Evolutionary conservation across 1,284 basidiomycete species (phyloP).

Genomic region (Pseudozyma thailandica): DNA sequence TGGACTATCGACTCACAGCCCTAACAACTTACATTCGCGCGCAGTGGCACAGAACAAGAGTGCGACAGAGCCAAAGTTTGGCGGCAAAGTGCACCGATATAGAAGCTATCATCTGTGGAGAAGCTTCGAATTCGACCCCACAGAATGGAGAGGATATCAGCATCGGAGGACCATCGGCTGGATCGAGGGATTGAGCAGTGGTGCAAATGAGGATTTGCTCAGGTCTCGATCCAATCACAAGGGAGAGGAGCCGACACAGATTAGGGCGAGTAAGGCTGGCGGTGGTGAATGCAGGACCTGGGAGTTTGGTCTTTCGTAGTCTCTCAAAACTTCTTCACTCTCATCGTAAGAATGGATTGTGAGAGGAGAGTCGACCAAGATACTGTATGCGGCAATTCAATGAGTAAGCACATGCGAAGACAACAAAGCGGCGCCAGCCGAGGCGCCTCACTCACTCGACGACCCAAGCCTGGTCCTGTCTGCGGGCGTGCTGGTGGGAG

Average conservation of each 20-base stretch:
- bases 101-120: conserved; percentile 76
- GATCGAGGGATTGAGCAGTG: conserved; percentile 66
- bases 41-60: conserved; percentile 7
- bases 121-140: conserved; percentile 83
- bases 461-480: too few relatives aligned
- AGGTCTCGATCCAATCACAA: conserved; percentile 19
- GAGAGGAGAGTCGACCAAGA: too few relatives aligned
- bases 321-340: too few relatives aligned
- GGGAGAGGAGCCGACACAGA: neutral
- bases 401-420: too few relatives aligned
- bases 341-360: too few relatives aligned
- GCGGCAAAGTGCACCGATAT: conserved; percentile 73
- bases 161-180: conserved; percentile 90
- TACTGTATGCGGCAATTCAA: too few relatives aligned
- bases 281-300: conserved; percentile 62
- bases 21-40: conserved; percentile 34
- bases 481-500: too few relatives aligned
- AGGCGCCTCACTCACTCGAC: too few relatives aligned
- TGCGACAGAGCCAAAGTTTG: conserved; percentile 54
- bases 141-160: conserved; percentile 82
- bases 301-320: conserved; percentile 53
- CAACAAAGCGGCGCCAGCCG: too few relatives aligned
- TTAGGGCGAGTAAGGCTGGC: conserved; percentile 47
- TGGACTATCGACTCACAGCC: conserved; percentile 34
- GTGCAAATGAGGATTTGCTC: conserved; percentile 57